Evolutionary conservation across 352 stramenopile genomes (phyloP).

Genomic region (Phytopythium boreale): DNA sequence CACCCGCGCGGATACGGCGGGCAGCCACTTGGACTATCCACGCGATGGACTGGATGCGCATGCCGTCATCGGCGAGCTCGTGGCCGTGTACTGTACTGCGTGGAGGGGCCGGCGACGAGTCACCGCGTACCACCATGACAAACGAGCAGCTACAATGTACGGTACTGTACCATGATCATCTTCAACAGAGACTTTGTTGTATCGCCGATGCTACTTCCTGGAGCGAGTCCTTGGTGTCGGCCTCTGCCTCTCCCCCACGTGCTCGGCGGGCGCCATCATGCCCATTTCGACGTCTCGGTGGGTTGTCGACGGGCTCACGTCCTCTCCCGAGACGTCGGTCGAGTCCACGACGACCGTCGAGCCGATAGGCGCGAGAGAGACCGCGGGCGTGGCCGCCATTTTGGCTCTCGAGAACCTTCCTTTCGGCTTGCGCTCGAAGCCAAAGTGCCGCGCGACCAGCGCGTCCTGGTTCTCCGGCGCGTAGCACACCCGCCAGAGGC

Average conservation of each 20-base stretch:
- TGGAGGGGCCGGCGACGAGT: too few species aligned
- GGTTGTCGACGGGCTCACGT: not conserved
- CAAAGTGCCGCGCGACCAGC: constrained; percentile 23
- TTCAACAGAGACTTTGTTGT: not conserved
- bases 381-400: not conserved
- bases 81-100: not conserved
- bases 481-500: constrained; percentile 47
- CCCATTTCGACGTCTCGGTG: constrained; percentile 7
- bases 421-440: not conserved
- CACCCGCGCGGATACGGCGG: too few species aligned
- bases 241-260: too few species aligned
- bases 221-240: too few species aligned
- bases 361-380: constrained; percentile 3
- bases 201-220: not conserved
- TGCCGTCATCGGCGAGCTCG: too few species aligned
- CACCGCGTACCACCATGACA: not conserved
- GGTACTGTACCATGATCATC: not conserved
- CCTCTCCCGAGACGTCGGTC: not conserved
- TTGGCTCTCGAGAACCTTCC: not conserved
- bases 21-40: not conserved
- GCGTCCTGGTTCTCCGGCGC: constrained; percentile 71
- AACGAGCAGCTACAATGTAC: not conserved
- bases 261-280: not conserved
- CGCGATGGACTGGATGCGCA: not conserved
- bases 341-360: constrained; percentile 3